Evolutionary conservation across 495 filamentous ascomycete species (phyloP).

Genomic region (Amphirosellinia nigrospora): DNA sequence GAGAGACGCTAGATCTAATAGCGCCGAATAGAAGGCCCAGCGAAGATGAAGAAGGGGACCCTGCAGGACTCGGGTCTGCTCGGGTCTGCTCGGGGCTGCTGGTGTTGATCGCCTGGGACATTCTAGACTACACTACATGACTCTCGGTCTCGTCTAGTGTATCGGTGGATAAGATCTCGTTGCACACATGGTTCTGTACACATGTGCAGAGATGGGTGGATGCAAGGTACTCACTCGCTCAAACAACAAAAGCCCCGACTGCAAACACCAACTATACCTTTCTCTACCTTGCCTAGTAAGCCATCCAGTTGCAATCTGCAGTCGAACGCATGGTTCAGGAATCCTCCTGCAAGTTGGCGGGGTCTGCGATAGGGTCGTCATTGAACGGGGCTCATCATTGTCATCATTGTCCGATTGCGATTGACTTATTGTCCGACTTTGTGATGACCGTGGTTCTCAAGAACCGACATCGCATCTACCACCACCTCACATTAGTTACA

Average conservation of each 20-base stretch:
- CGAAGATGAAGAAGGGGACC: not conserved
- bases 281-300: conserved; percentile 15
- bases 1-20: conserved; percentile 18
- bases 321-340: conserved; percentile 2
- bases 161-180: not conserved
- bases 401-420: not conserved
- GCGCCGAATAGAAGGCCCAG: not conserved
- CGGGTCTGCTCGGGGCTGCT: too few relatives aligned
- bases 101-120: not conserved
- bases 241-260: conserved; percentile 9
- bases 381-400: not conserved
- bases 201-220: conserved; percentile 12
- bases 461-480: conserved; percentile 9
- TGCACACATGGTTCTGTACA: not conserved
- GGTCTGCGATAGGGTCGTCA: not conserved
- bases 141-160: too few relatives aligned
- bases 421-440: not conserved
- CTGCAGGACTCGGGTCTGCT: conserved; percentile 5
- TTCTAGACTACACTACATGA: not conserved
- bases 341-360: conserved; percentile 20
- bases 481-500: too few relatives aligned
- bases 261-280: conserved; percentile 8
- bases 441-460: not conserved
- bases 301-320: not conserved
- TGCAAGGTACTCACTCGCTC: conserved; percentile 1